These are phyloP conservation scores for Cydonia oblonga DNA, from an alignment of 331 rosid species.

Conservation along the genomic window DNA sequence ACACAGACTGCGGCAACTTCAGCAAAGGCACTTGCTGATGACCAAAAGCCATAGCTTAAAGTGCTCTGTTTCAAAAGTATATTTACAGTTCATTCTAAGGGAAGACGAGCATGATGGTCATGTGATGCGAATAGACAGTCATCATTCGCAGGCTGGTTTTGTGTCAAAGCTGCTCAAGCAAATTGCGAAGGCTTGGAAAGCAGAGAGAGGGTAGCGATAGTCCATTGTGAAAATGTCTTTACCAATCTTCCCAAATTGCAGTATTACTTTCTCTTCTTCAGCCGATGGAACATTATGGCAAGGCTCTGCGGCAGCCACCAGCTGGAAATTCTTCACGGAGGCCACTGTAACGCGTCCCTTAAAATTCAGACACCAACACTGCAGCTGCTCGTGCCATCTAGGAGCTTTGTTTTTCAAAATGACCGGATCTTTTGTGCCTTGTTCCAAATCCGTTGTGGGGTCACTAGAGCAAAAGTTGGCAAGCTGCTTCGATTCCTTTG, in stretches of 20 bases:
- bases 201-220: slow-evolving; percentile 87
- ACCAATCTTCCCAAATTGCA: slow-evolving; percentile 82
- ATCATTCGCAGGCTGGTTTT: slow-evolving; percentile 86
- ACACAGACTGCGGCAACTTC: slow-evolving; percentile 16
- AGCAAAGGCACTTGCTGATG: slow-evolving; percentile 16
- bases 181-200: slow-evolving; percentile 84
- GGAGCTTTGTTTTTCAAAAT: slow-evolving; percentile 71
- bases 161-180: slow-evolving; percentile 94
- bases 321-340: slow-evolving; percentile 84
- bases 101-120: slow-evolving; percentile 12
- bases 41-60: slow-evolving; percentile 17
- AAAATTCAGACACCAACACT: slow-evolving; percentile 89
- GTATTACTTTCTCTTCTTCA: slow-evolving; percentile 66
- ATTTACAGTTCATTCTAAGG: slow-evolving; percentile 29
- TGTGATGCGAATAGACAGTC: not conserved
- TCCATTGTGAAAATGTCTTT: slow-evolving; percentile 91
- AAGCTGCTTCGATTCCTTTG: slow-evolving; percentile 32
- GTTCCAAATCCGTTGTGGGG: slow-evolving; percentile 16
- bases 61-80: slow-evolving; percentile 20
- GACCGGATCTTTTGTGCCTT: slow-evolving; percentile 29
- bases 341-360: slow-evolving; percentile 86
- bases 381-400: slow-evolving; percentile 85
- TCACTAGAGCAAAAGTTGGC: slow-evolving; percentile 26
- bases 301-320: slow-evolving; percentile 62
- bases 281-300: slow-evolving; percentile 40